These are phyloP conservation scores for Patellifolia procumbens DNA, from an alignment of 179 eudicot species.

Conservation along the genomic window DNA sequence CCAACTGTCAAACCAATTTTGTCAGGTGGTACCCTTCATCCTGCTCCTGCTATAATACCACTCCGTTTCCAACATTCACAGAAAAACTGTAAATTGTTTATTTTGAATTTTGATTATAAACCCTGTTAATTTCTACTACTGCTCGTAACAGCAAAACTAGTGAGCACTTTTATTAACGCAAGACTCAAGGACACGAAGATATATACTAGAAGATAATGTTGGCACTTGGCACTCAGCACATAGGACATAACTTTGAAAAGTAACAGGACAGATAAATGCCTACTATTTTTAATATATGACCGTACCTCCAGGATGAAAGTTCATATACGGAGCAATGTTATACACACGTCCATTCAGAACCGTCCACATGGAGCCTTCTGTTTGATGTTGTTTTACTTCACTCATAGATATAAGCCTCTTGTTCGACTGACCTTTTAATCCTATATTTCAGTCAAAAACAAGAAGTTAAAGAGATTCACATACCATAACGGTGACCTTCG, in stretches of 20 bases:
- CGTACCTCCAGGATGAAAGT: conserved; percentile 98
- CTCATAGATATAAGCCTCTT: conserved; percentile 69
- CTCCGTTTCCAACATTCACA: conserved; percentile 5
- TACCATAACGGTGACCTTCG: not conserved
- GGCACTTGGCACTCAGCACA: conserved; percentile 4
- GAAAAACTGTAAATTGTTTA: too few species aligned
- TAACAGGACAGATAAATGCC: not conserved
- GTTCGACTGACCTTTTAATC: conserved; percentile 83
- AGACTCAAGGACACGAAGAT: not conserved
- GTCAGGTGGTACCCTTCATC: not conserved
- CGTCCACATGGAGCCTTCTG: conserved; percentile 90
- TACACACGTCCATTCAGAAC: conserved; percentile 94
- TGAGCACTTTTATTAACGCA: not conserved
- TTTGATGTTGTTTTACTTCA: conserved; percentile 87
- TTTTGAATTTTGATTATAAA: not conserved
- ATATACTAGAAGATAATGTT: not conserved
- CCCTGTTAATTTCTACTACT: not conserved
- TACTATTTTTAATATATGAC: too few species aligned
- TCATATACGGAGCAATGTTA: conserved; percentile 92
- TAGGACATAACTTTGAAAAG: not conserved
- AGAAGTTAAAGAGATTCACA: not conserved
- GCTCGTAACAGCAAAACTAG: not conserved
- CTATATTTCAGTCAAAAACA: conserved; percentile 33
- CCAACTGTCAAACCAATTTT: not conserved
- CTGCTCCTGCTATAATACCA: not conserved